phyloP scores from a whole-genome alignment of 2,329 filamentous ascomycete genomes.

The Pyrenophora graminea region DNA sequence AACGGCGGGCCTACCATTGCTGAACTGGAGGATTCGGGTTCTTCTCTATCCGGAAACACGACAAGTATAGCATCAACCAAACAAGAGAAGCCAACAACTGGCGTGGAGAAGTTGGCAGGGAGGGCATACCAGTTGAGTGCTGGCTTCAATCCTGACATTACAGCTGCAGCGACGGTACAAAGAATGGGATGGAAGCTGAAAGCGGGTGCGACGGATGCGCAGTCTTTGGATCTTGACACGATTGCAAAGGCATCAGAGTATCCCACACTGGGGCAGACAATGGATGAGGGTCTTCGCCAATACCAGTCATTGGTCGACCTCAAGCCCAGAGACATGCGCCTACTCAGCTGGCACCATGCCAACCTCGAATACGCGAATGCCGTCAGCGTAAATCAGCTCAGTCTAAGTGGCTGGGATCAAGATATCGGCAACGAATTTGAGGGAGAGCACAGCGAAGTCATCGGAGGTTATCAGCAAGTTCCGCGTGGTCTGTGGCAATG shows the following conservation, averaged over 20 bases:
- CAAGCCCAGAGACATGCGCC: conserved; percentile 80
- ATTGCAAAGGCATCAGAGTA: conserved; percentile 63
- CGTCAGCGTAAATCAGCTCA: conserved; percentile 81
- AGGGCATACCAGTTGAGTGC: conserved; percentile 70
- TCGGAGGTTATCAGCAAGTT: conserved; percentile 91
- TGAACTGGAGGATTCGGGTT: conserved; percentile 71
- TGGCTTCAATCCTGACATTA: conserved; percentile 69
- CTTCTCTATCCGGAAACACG: conserved; percentile 54
- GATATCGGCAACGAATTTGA: conserved; percentile 98
- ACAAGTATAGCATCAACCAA: conserved; percentile 44
- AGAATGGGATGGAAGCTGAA: conserved; percentile 82
- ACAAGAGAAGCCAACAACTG: conserved; percentile 55
- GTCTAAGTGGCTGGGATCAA: conserved; percentile 91
- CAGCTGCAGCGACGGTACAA: conserved; percentile 76
- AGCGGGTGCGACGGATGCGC: conserved; percentile 61
- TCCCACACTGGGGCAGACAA: conserved; percentile 84
- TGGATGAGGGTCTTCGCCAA: conserved; percentile 88
- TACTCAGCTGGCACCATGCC: conserved; percentile 97
- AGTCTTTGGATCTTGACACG: conserved; percentile 72
- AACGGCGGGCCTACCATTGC: conserved; percentile 68
- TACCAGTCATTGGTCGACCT: conserved; percentile 83
- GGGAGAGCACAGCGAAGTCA: conserved; percentile 88
- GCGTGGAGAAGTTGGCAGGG: conserved; percentile 67
- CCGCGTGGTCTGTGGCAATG: conserved; percentile 82
- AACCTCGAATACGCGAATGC: conserved; percentile 98